Base-by-base conservation (phyloP, 2,329 filamentous ascomycete species). In the Colletotrichum echinochloae region DNA sequence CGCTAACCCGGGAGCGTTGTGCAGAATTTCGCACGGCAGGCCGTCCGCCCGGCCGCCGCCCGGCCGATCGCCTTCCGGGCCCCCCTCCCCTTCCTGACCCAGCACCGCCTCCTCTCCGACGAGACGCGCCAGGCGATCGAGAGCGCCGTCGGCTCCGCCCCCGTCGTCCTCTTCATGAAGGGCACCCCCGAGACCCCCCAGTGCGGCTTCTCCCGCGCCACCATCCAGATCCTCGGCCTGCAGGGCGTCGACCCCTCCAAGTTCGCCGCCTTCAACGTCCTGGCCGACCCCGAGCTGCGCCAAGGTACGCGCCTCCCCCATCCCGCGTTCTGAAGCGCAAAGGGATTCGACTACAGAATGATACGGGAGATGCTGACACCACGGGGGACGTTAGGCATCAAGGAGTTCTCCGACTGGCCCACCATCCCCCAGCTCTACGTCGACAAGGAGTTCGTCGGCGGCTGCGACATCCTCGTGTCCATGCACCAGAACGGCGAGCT, bases 141-240 rank as follows among this genome's bases (percentile, higher is more conserved):
- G 81, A 94, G 94, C 81, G 95, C 95, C 39, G 91, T 99, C 20
- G 86, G 84, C 30, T 95, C 94, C 0, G 92, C 95, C 0, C 95
- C 95, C 2, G 95, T 99, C 0, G 96, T 99, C 1, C 87, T 99
- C 67, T 99, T 99, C 87, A 99, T 99, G 96, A 99, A 99, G 86
- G 96, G 96, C 70, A 98, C 96, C 1, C 96, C 96, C 69, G 95
- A 98, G 84, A 94, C 90, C 72, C 96, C 96, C 26, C 95, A 98
- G 82, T 99, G 96, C 83, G 96, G 96, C 55, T 99, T 98, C 87
- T 98, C 95, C 70, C 90, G 95, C 76, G 95, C 95, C 65, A 94
- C 89, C 79, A 97, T 99, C 80, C 95, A 98, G 86, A 95, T 99
- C 77, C 87, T 99, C 73, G 94, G 95, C 68, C 83, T 98, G 77